Percentiles rank a stretch among this genome's conserved stretches.
Evolutionary conservation across 495 filamentous ascomycete species (phyloP).

Genomic region (Aspergillus cristatus): DNA sequence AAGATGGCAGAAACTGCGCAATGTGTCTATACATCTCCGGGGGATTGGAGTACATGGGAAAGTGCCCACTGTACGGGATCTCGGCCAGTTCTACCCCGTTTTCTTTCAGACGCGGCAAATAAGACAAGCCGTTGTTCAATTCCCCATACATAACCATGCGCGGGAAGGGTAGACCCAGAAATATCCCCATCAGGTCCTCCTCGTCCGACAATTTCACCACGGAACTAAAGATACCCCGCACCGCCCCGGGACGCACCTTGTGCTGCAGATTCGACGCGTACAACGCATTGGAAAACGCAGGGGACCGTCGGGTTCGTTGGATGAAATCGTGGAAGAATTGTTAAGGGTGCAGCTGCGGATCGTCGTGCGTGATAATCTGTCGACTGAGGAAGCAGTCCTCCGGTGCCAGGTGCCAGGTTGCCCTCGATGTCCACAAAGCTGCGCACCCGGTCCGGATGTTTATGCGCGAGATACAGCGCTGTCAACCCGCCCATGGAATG

Average conservation of each 20-base stretch:
- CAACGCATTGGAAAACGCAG: constrained; percentile 11
- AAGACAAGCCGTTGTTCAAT: constrained; percentile 14
- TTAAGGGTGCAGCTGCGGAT: constrained; percentile 10
- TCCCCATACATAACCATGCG: constrained; percentile 23
- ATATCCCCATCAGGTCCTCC: constrained; percentile 13
- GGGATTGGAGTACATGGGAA: constrained; percentile 27
- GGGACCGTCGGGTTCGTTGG: constrained; percentile 8
- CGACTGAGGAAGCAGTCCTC: constrained; percentile 25
- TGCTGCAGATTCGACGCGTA: constrained; percentile 17
- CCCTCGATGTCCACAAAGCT: constrained; percentile 26
- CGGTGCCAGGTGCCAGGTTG: constrained; percentile 17
- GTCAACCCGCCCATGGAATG: constrained; percentile 24
- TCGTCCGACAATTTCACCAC: constrained; percentile 21
- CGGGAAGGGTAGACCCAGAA: constrained; percentile 12
- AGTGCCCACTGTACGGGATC: constrained; percentile 18
- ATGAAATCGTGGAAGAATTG: constrained; percentile 19
- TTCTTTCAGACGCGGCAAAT: constrained; percentile 11
- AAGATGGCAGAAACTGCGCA: constrained; percentile 7
- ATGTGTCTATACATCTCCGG: constrained; percentile 20
- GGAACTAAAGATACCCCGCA: constrained; percentile 17
- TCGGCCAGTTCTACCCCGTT: constrained; percentile 19
- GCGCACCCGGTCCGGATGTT: constrained; percentile 8
- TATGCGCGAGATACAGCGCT: constrained; percentile 13
- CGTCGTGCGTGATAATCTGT: constrained; percentile 11
- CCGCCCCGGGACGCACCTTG: constrained; percentile 11